phyloP scores from a whole-genome alignment of 768 basidiomycete genomes.

The Sporobolomyces pararoseus region DNA sequence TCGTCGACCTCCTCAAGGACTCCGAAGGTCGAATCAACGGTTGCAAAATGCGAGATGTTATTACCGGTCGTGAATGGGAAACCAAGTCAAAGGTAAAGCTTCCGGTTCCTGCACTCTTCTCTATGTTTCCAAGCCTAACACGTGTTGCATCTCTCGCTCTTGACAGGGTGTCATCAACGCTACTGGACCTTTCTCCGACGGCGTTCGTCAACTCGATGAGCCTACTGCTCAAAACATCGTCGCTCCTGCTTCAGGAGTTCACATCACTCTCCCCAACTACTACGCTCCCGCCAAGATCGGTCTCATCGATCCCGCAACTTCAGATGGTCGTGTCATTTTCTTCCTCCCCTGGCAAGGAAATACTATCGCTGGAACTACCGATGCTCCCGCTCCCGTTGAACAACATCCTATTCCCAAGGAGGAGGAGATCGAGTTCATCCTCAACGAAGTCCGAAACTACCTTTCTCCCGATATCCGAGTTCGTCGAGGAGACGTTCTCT shows the following conservation, averaged over 20 bases:
- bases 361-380: slow-evolving; percentile 95
- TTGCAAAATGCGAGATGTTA: slow-evolving; percentile 70
- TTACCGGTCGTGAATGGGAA: slow-evolving; percentile 77
- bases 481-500: slow-evolving; percentile 86
- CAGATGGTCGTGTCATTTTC: slow-evolving; percentile 96
- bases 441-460: slow-evolving; percentile 87
- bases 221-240: slow-evolving; percentile 67
- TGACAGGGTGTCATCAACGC: slow-evolving; percentile 88
- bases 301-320: slow-evolving; percentile 87
- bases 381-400: slow-evolving; percentile 64
- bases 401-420: slow-evolving; percentile 76
- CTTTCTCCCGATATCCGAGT: slow-evolving; percentile 89
- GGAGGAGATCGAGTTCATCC: slow-evolving; percentile 94
- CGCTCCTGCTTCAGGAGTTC: slow-evolving; percentile 84
- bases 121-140: neutral
- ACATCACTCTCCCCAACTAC: slow-evolving; percentile 95
- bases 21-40: slow-evolving; percentile 60
- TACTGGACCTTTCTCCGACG: slow-evolving; percentile 89
- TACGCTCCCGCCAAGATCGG: slow-evolving; percentile 92
- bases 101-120: neutral
- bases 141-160: neutral
- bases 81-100: slow-evolving; percentile 68
- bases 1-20: slow-evolving; percentile 68
- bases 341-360: slow-evolving; percentile 98
- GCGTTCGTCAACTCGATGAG: slow-evolving; percentile 71